Percentiles rank a stretch among this genome's conserved stretches.
Conservation (phyloP, 192 early-diverging fungal genomes). For the Obelidium mucronatum region DNA sequence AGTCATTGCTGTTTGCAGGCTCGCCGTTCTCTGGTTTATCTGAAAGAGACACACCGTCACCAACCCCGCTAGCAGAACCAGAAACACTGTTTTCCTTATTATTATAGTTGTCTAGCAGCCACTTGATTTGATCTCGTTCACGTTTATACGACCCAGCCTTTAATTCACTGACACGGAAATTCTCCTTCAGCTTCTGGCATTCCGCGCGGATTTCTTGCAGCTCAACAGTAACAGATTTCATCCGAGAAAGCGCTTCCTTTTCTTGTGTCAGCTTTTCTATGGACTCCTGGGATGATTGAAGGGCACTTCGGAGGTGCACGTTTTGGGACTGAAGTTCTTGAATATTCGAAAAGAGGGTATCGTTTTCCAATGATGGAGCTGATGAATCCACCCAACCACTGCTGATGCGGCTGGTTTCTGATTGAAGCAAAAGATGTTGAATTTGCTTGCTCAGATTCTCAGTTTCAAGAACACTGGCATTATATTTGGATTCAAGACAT, state of each 20-base stretch:
- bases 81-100: neutral
- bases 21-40: neutral
- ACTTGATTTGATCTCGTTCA: conserved; percentile 58
- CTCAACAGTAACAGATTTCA: conserved; percentile 38
- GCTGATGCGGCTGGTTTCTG: conserved; percentile 31
- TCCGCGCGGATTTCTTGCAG: conserved; percentile 58
- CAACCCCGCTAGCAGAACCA: neutral
- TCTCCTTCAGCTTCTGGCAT: conserved; percentile 62
- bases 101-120: conserved; percentile 20
- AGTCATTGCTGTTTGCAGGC: conserved; percentile 29
- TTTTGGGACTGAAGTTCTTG: conserved; percentile 37
- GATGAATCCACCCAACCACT: neutral
- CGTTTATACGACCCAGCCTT: conserved; percentile 62
- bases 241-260: conserved; percentile 40
- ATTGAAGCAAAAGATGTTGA: conserved; percentile 32
- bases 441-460: conserved; percentile 28
- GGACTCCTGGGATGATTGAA: neutral
- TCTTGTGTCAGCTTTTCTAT: conserved; percentile 46
- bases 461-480: conserved; percentile 2
- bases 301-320: neutral
- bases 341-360: conserved; percentile 18
- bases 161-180: conserved; percentile 57
- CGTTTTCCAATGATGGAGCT: neutral
- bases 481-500: neutral
- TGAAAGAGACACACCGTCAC: too few relatives aligned